These are phyloP conservation scores for Boeremia lycopersici DNA, from an alignment of 2,329 filamentous ascomycete species.

Conservation along the genomic window DNA sequence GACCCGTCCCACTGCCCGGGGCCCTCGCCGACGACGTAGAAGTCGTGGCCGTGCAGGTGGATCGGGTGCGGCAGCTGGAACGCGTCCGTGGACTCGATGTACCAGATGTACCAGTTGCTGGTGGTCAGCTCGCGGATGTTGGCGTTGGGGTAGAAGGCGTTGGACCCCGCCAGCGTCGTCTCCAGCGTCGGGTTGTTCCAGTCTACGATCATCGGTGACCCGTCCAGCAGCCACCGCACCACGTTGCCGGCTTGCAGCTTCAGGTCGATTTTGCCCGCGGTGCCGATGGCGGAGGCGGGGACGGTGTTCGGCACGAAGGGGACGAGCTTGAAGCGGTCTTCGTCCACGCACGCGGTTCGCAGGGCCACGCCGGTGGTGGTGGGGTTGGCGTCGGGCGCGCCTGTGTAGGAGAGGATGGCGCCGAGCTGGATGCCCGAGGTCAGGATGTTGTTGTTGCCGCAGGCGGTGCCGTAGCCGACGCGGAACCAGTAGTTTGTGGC, in stretches of 20 bases:
- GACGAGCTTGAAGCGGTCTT: slow-evolving; percentile 39
- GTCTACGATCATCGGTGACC: slow-evolving; percentile 47
- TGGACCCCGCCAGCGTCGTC: slow-evolving; percentile 48
- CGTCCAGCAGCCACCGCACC: slow-evolving; percentile 53
- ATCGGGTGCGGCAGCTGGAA: slow-evolving; percentile 49
- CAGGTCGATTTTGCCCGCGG: slow-evolving; percentile 34
- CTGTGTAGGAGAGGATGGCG: slow-evolving; percentile 49
- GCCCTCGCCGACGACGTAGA: slow-evolving; percentile 50
- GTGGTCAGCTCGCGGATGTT: slow-evolving; percentile 40
- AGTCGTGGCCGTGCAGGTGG: slow-evolving; percentile 52
- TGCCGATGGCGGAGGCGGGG: slow-evolving; percentile 41
- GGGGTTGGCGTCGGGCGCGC: slow-evolving; percentile 43
- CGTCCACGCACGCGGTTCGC: slow-evolving; percentile 48
- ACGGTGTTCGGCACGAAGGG: slow-evolving; percentile 51
- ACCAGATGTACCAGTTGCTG: slow-evolving; percentile 54
- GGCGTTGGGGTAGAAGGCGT: slow-evolving; percentile 29
- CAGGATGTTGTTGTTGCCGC: slow-evolving; percentile 36
- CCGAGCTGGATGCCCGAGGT: slow-evolving; percentile 42
- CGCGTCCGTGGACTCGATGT: slow-evolving; percentile 50
- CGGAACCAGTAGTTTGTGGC: slow-evolving; percentile 55
- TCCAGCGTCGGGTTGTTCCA: slow-evolving; percentile 53
- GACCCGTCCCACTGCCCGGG: slow-evolving; percentile 43
- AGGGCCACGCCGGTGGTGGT: slow-evolving; percentile 41
- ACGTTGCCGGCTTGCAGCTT: slow-evolving; percentile 38
- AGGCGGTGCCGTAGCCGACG: slow-evolving; percentile 45